Base-by-base conservation (phyloP, 257 asterid species). In the Solanum appendiculatum region DNA sequence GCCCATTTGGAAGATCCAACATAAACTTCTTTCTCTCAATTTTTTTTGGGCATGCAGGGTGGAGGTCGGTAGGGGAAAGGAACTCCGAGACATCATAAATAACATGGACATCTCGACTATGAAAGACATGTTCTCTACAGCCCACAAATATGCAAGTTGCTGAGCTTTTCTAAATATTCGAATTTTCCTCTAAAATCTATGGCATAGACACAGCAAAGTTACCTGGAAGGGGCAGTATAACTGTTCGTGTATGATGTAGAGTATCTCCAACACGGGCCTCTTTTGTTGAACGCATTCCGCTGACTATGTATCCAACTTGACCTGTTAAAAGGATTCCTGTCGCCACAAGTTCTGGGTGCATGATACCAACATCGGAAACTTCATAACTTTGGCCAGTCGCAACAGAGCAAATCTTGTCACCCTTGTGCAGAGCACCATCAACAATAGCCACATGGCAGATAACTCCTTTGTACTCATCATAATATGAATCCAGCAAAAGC, bases 181-280 rank as follows among this genome's bases (percentile, higher is more conserved):
- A 81, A 9, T 48, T 78, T 20, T 31, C 44, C 34, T 81, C 42
- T 18, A 31, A 81, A 48, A 18, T 9, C 44, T 48, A 81, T 48
- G 85, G 85, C 29, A 29, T 75, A 51, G 44, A 81, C 6, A 18
- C 64, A 5, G 16, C 84, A 40, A 64, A 60, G 46, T 34, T 91
- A 97, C 99, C 99, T 88, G 99, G 99, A 86, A 97, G 98, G 37
- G 98, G 95, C 83, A 93, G 94, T 36, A 97, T 91, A 69, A 86
- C 87, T 91, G 90, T 91, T 87, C 92, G 92, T 87, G 90, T 21
- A 48, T 94, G 99, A 91, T 90, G 91, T n/a, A 97, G 94, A 63
- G 99, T 97, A 90, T 97, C 99, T 75, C 99, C 99, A 88, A 97
- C 86, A 74, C 99, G 98, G 31, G 99, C 99, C 90, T 97, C 99